Evolutionary conservation across 2,329 filamentous ascomycete species (phyloP), one percentile per base, ranked within the genome.

Genomic region (Beauveria medogensis): DNA sequence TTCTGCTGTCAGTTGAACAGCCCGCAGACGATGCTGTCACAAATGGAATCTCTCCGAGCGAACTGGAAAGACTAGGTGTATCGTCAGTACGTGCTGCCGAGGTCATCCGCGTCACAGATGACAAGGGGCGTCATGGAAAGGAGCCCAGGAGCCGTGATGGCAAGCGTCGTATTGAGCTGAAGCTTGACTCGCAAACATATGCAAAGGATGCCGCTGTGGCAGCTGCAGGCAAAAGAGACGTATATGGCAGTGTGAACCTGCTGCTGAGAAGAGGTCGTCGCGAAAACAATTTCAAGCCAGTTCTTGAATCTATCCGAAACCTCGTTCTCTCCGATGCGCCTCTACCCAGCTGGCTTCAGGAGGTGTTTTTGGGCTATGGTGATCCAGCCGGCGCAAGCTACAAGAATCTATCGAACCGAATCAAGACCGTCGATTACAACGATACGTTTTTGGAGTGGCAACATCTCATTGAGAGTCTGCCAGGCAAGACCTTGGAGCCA

Each of bases 381-480:
- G 92, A 99, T 73, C 93, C 94, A 62, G 84, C 91, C 34, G 88
- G 90, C 62, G 94, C 94, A 40, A 89, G 86, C 24, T 96, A 96
- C 75, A 91, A 90, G 64, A 87, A 91, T 55, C 77, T 99, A 18
- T 77, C 89, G 1, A 94, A 91, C 71, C 83, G 87, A 62, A 80
- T 96, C 64, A 85, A 86, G 68, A 90, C 83, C 60, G 79, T 99
- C 58, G 92, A 99, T 72, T 97, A 92, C 71, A 83, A 92, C 60
- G 95, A 99, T 71, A 97, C 94, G 0, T 97, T 99, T 71, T 75
- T 97, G 62, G 87, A 97, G 75, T 97, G 93, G 92, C 87, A 95
- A 67, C 95, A 99, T 77, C 80, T 99, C 41, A 82, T 93, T 48
- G 91, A 94, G 72, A 94, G 91, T 69, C 82, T 96, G 63, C 90